phyloP scores from a whole-genome alignment of 148 eudicot species.

The Nepenthes gracilis region DNA sequence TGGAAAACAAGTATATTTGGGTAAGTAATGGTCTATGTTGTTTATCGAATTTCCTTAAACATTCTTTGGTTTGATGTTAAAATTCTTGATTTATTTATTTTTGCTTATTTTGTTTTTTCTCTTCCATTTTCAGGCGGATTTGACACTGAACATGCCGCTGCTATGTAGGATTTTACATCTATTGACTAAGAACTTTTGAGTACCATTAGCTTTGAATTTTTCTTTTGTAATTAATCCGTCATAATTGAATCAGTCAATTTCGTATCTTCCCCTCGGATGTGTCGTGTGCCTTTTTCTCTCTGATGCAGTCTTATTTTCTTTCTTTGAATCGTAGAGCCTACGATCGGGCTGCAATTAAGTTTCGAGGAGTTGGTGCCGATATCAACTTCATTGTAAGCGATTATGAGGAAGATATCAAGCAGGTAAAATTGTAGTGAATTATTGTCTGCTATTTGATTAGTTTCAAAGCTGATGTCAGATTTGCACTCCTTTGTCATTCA shows the following conservation, averaged over 20 bases:
- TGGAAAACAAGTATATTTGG: slow-evolving; percentile 86
- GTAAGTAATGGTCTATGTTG: slow-evolving; percentile 21
- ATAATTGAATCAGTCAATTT: neutral
- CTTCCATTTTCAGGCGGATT: slow-evolving; percentile 53
- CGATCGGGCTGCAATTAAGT: slow-evolving; percentile 86
- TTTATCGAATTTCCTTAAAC: neutral
- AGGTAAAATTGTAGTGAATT: slow-evolving; percentile 22
- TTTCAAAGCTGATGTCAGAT: neutral
- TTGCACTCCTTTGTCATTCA: neutral
- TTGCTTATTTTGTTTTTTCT: neutral
- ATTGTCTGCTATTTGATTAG: neutral
- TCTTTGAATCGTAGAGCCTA: slow-evolving; percentile 47
- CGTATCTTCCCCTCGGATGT: no score
- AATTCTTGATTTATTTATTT: neutral
- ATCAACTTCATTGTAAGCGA: slow-evolving; percentile 56
- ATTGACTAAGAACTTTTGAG: neutral
- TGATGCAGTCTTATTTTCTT: neutral
- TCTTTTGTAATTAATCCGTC: neutral
- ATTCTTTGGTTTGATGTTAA: neutral
- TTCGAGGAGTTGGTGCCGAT: slow-evolving; percentile 87
- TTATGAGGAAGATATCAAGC: slow-evolving; percentile 75
- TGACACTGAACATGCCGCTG: slow-evolving; percentile 89
- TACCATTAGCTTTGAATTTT: neutral
- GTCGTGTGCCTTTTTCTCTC: no score
- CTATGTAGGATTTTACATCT: slow-evolving; percentile 39